Evolutionary conservation across 2,329 filamentous ascomycete genomes (phyloP), one percentile per base, ranked within the genome.

Genomic region (Cadophora luteo-olivacea): DNA sequence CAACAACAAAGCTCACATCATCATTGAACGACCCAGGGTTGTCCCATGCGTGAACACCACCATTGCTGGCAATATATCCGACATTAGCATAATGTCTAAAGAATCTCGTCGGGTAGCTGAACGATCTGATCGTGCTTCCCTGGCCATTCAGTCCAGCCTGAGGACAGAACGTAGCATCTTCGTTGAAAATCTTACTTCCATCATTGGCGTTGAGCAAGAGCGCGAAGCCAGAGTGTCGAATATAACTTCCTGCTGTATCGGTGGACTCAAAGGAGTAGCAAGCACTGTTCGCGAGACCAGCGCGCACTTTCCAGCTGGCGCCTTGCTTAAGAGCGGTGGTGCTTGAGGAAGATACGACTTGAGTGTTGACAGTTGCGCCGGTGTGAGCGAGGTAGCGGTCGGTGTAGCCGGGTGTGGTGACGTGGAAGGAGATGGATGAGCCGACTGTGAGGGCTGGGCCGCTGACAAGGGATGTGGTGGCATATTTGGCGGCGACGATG

Each of bases 101-200:
- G 68, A 81, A 89, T 55, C 87, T 82, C 0, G 87, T 88, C 0
- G 88, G 87, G 72, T 87, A 89, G 54, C 80, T 83, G 87, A 87
- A 90, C 1, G 86, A 81, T 4, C 85, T 81, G 38, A 90, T 80
- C 0, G 86, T 83, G 70, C 69, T 84, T 7, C 85, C 86, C 54
- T 81, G 75, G 4, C 85, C 84, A 70, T 77, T 85, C 25, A 90
- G 78, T 0, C 83, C 84, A 0, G 81, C 68, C 75, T 85, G 81
- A 0, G 86, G 81, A 74, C 88, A 90, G 78, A 90, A 90, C 0
- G 88, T 90, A 8, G 88, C 86, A 60, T 90, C 88, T 72, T 90
- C 87, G 4, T 78, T 48, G 78, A 90, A 89, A 63, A 80, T 78
- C 80, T 89, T 88, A 66, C 80, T 81, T 65, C 83, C 82, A 69